Percentiles rank a stretch among this genome's conserved stretches.
phyloP scores from a whole-genome alignment of 441 rosid species.

The Francoa sonchifolia region DNA sequence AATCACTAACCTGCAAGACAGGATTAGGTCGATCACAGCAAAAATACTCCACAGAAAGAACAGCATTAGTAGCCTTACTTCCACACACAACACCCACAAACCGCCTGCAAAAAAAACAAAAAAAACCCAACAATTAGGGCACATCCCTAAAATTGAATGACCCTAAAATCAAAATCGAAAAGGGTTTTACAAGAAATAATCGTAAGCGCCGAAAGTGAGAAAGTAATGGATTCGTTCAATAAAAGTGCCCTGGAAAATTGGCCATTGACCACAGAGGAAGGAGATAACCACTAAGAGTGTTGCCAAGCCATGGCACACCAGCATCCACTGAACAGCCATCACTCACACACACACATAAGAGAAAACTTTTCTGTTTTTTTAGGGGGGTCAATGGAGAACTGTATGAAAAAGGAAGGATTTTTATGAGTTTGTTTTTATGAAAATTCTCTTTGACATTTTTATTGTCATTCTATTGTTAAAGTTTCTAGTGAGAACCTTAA shows the following conservation, averaged over 20 bases:
- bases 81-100: slow-evolving; percentile 52
- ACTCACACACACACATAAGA: not conserved
- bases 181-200: slow-evolving; percentile 44
- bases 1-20: slow-evolving; percentile 37
- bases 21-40: slow-evolving; percentile 90
- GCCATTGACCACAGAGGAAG: slow-evolving; percentile 95
- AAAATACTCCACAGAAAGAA: slow-evolving; percentile 44
- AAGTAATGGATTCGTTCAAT: slow-evolving; percentile 58
- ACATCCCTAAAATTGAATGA: not conserved
- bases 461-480: too few relatives aligned
- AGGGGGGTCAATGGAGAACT: too few relatives aligned
- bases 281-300: slow-evolving; percentile 54
- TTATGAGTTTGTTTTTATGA: too few relatives aligned
- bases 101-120: slow-evolving; percentile 23
- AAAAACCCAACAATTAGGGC: not conserved
- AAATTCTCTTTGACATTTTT: too few relatives aligned
- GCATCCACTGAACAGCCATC: slow-evolving; percentile 62
- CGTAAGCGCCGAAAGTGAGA: slow-evolving; percentile 80
- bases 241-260: slow-evolving; percentile 73
- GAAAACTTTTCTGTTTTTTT: too few relatives aligned
- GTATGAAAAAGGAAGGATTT: too few relatives aligned
- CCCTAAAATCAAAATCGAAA: too few relatives aligned
- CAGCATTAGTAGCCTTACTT: slow-evolving; percentile 33
- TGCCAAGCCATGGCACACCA: slow-evolving; percentile 52
- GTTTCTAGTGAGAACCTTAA: too few relatives aligned